phyloP scores from a whole-genome alignment of 108 stramenopile genomes.

The Cyclotella choctawhatcheeana region DNA sequence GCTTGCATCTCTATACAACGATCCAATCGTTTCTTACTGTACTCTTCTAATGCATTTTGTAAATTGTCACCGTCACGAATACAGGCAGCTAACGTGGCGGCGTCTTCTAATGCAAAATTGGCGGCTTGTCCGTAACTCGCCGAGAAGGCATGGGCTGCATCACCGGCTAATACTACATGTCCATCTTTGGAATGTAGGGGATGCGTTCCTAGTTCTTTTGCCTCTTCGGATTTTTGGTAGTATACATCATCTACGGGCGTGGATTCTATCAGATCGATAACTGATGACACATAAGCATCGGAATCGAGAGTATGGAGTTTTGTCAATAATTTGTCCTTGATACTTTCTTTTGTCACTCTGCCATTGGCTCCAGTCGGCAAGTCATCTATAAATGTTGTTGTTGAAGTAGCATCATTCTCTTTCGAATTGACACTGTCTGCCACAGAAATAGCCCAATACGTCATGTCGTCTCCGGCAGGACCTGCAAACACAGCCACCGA shows the following conservation, averaged over 20 bases:
- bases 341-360: background rate
- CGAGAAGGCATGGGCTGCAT: background rate
- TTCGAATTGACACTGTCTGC: background rate
- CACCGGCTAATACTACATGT: background rate
- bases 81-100: background rate
- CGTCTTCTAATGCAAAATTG: background rate
- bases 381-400: background rate
- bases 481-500: background rate
- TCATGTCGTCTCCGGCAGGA: background rate
- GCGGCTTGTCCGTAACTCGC: background rate
- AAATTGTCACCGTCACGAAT: background rate
- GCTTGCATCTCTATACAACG: background rate
- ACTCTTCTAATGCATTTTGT: background rate
- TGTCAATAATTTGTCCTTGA: background rate
- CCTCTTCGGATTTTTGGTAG: background rate
- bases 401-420: too few species aligned
- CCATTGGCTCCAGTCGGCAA: background rate
- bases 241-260: background rate
- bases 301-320: background rate
- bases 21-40: background rate
- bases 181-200: background rate
- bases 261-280: background rate
- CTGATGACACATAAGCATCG: background rate
- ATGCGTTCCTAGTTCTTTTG: background rate
- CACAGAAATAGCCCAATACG: background rate